phyloP scores from a whole-genome alignment of 1,284 basidiomycete species.

The Rhodotorula sp. region DNA sequence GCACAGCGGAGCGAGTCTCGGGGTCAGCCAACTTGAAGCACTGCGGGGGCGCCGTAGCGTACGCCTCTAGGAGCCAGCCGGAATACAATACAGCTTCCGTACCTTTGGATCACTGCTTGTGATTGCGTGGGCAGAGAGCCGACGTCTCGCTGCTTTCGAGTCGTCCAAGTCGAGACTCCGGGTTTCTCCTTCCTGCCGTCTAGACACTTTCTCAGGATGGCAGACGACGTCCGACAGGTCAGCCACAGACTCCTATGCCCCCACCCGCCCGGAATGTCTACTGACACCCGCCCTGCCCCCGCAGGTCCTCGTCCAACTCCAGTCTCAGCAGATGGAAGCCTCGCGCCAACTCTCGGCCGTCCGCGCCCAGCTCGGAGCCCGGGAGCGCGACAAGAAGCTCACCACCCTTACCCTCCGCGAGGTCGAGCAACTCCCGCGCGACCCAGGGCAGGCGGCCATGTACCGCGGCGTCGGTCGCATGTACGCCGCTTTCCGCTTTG shows the following conservation, averaged over 20 bases:
- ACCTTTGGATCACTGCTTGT: too few relatives aligned
- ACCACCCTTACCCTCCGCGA: constrained; percentile 39
- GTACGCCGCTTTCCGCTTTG: constrained; percentile 5
- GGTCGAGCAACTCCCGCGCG: constrained; percentile 36
- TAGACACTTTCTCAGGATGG: background rate
- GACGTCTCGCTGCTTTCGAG: too few relatives aligned
- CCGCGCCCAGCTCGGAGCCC: constrained; percentile 15
- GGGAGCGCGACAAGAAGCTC: constrained; percentile 36
- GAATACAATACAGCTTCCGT: too few relatives aligned
- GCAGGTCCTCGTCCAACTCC: constrained; percentile 38
- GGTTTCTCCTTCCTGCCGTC: too few relatives aligned
- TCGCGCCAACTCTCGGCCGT: constrained; percentile 24
- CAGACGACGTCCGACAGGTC: constrained; percentile 36
- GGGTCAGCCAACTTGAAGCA: too few relatives aligned
- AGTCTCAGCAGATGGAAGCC: constrained; percentile 36
- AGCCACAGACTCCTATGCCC: background rate
- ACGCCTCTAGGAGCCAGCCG: too few relatives aligned
- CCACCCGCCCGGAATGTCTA: accelerated
- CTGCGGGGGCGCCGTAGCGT: background rate
- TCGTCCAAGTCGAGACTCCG: too few relatives aligned
- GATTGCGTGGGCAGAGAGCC: too few relatives aligned
- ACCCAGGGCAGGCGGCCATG: constrained; percentile 12
- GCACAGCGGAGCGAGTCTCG: too few relatives aligned
- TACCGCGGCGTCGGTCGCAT: constrained; percentile 41
- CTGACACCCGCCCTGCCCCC: background rate